These are phyloP conservation scores for Zymoseptoria passerinii DNA, from an alignment of 2,329 filamentous ascomycete species.

Conservation along the genomic window DNA sequence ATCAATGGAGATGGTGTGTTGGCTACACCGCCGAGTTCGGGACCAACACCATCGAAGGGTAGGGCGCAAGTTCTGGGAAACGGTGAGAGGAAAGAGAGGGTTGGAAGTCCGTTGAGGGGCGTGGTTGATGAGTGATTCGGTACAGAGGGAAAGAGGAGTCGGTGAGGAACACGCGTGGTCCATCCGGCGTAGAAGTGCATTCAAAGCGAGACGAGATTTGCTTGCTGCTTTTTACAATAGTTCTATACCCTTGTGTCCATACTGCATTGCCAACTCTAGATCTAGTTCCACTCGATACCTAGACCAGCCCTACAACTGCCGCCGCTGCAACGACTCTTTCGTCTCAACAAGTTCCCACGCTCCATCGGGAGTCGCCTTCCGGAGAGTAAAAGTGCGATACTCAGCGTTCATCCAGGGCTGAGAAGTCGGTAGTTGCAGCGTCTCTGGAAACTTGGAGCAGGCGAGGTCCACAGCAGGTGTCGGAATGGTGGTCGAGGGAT, in stretches of 20 bases:
- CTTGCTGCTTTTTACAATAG: neutral
- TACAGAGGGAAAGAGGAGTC: neutral
- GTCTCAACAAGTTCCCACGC: neutral
- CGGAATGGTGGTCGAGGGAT: neutral
- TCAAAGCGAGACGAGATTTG: neutral
- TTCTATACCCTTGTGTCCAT: neutral
- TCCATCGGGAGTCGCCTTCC: neutral
- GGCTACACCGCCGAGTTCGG: neutral
- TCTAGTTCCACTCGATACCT: neutral
- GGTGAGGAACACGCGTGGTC: neutral
- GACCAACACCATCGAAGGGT: neutral
- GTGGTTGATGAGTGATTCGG: neutral
- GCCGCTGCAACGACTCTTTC: neutral
- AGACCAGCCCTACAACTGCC: neutral
- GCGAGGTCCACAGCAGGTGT: neutral
- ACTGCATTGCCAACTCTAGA: neutral
- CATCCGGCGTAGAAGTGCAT: neutral
- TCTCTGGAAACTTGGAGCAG: constrained; percentile 2
- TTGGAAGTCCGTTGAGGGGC: neutral
- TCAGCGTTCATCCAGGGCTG: neutral
- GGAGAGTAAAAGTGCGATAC: neutral
- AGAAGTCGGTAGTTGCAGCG: neutral
- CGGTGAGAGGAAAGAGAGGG: neutral
- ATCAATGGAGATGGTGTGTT: neutral
- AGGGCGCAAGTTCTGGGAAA: neutral